Conservation (phyloP, 2,329 filamentous ascomycete genomes). For the Hypoxylon rubiginosum region DNA sequence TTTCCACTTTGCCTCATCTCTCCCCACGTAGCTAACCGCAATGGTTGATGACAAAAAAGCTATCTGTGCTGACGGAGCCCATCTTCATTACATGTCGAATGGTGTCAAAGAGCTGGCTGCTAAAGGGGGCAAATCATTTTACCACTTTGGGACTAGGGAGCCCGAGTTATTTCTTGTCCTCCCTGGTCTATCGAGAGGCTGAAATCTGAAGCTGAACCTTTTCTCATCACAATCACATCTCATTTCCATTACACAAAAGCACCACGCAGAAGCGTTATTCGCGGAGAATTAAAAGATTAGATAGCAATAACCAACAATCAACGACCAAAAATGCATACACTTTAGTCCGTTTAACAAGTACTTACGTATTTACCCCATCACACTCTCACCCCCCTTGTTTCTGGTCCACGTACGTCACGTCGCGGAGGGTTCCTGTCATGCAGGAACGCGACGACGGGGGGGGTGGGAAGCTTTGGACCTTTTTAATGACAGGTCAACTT, state of each 20-base stretch:
- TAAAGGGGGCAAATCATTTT: neutral
- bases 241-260: conserved; percentile 20
- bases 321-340: neutral
- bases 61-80: conserved; percentile 27
- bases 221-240: no score
- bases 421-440: conserved; percentile 27
- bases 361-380: neutral
- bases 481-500: conserved; percentile 33
- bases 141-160: neutral
- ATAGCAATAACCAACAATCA: neutral
- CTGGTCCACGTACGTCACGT: conserved; percentile 12
- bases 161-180: neutral
- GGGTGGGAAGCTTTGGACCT: neutral
- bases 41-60: conserved; percentile 22
- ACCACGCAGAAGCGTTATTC: conserved; percentile 15
- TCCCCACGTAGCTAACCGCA: conserved; percentile 20
- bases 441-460: conserved; percentile 32
- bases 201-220: neutral
- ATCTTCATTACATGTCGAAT: conserved; percentile 32
- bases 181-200: neutral
- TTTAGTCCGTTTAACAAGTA: neutral
- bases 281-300: conserved; percentile 1
- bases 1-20: conserved; percentile 2
- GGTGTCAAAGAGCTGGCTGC: neutral
- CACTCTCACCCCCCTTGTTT: neutral